A percentile compares a stretch with the other conserved stretches of the same genome.
Conservation (phyloP, 345 rosid species). For the Populus deltoides region DNA sequence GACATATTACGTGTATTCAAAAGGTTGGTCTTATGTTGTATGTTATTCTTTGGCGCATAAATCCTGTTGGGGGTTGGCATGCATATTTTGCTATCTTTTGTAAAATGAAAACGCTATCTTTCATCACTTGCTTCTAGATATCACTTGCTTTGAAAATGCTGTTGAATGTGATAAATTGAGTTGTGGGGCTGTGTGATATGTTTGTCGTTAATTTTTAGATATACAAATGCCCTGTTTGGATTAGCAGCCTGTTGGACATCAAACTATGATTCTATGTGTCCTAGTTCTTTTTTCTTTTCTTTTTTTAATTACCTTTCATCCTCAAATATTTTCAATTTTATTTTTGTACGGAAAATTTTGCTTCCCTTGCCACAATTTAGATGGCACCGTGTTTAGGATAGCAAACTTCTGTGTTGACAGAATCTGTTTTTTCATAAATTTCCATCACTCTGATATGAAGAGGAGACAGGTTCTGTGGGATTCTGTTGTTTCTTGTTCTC, state of each 20-base stretch:
- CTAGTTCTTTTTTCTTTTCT: not conserved
- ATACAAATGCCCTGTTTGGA: not conserved
- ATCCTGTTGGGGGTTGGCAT: not conserved
- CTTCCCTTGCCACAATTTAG: not conserved
- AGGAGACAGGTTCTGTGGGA: not conserved
- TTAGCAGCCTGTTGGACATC: not conserved
- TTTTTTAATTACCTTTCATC: not conserved
- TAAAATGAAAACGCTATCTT: not conserved
- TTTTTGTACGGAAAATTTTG: not conserved
- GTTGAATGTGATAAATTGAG: not conserved
- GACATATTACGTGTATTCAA: slow-evolving; percentile 63
- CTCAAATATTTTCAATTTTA: not conserved
- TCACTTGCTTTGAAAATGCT: not conserved
- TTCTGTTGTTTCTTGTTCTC: not conserved
- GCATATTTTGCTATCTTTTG: not conserved
- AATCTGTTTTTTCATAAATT: not conserved
- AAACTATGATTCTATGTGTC: not conserved
- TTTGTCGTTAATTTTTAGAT: not conserved
- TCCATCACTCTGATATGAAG: not conserved
- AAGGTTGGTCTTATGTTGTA: slow-evolving; percentile 44
- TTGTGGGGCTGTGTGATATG: not conserved
- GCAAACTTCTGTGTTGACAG: not conserved
- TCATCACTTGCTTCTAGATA: not conserved
- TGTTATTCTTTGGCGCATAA: not conserved
- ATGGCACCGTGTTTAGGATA: not conserved